Base-by-base conservation (phyloP, 2,329 filamentous ascomycete species). In the Sporothrix phasma region DNA sequence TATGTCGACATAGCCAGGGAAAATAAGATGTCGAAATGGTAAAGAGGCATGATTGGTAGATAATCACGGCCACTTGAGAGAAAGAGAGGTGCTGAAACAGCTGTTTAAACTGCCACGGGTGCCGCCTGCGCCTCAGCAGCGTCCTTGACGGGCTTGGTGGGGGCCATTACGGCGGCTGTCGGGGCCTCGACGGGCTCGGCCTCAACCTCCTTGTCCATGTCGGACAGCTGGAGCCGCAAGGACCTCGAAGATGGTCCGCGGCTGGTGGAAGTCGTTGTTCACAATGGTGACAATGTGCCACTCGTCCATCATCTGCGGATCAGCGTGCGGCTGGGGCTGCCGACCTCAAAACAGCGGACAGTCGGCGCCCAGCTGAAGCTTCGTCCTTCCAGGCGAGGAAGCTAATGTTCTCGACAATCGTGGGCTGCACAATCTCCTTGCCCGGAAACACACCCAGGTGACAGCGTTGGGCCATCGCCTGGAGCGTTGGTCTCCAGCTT, bases 351-450 rank as follows among this genome's bases (percentile, higher is more conserved):
- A 74, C 94, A 99, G 71, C 90, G 90, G 24, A 90, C 94, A 99
- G 73, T 99, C 92, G 65, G 88, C 83, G 63, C 94, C 94, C 10
- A 99, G 83, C 66, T 90, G 86, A 80, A 17, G 96, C 95, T 76
- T 99, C 94, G 70, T 99, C 94, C 77, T 96, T 96, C 94, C 94
- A 99, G 2, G 94, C 94, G 62, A 99, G 80, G 83, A 99, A 99
- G 74, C 90, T 96, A 74, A 99, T 88, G 19, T 90, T 95, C 78
- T 99, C 94, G 61, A 99, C 94, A 71, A 99, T 97, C n/a, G 94
- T 99, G 15, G 94, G 94, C 76, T 99, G 94, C n/a, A 99, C 92
- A 73, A 99, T 97, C 76, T 99, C 94, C 75, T 97, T 96, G 65
- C 94, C 94, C 0, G 94, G 93, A 79, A 97, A 99, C 39, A 99